phyloP scores from a whole-genome alignment of 129 eudicot species.

The Flaveria bidentis region DNA sequence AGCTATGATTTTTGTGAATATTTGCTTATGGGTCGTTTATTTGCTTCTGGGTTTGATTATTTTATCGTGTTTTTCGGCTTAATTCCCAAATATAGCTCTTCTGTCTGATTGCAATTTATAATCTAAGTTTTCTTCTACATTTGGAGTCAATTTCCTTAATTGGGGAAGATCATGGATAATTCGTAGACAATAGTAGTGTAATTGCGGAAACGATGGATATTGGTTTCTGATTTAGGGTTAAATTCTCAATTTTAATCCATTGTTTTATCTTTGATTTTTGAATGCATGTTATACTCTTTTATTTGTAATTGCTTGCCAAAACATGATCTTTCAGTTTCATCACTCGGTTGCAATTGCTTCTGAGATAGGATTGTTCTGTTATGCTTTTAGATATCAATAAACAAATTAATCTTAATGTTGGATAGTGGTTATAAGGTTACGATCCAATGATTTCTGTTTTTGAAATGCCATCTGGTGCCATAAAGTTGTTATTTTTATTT shows the following conservation, averaged over 20 bases:
- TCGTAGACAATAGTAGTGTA: too few relatives aligned
- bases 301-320: not conserved
- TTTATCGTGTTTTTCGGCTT: slow-evolving; percentile 15
- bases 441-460: not conserved
- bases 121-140: not conserved
- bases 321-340: not conserved
- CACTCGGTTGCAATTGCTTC: slow-evolving; percentile 2
- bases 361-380: slow-evolving; percentile 8
- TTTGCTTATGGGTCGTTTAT: slow-evolving; percentile 5
- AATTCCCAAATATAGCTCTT: slow-evolving; percentile 22
- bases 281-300: slow-evolving; percentile 5
- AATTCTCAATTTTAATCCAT: not conserved
- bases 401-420: not conserved
- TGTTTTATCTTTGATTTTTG: not conserved
- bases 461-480: slow-evolving; percentile 16
- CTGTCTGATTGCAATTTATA: slow-evolving; percentile 8
- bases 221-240: slow-evolving; percentile 20
- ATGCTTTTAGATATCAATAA: not conserved
- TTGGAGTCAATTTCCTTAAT: not conserved
- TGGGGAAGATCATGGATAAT: not conserved
- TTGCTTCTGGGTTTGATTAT: slow-evolving; percentile 5
- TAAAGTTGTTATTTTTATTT: slow-evolving; percentile 4
- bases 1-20: not conserved
- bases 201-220: not conserved
- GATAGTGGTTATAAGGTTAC: slow-evolving; percentile 9